These are phyloP conservation scores for Zymoseptoria crescenta DNA, from an alignment of 2,329 filamentous ascomycete species.

Conservation along the genomic window DNA sequence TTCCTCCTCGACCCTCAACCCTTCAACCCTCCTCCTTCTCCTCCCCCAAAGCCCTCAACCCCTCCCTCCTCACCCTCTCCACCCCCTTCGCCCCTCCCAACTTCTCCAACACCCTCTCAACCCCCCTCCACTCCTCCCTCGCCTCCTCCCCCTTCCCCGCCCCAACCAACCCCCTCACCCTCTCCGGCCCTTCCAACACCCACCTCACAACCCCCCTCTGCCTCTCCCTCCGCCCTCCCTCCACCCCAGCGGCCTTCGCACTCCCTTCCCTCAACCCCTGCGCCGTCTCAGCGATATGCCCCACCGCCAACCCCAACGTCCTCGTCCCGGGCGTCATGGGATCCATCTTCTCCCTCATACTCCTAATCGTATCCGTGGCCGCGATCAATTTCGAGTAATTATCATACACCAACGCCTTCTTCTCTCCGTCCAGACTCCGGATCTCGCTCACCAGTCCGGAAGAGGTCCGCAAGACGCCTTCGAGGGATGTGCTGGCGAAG, in stretches of 20 bases:
- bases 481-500: constrained; percentile 55
- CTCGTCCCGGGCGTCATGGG: constrained; percentile 66
- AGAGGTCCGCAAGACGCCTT: constrained; percentile 63
- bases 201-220: constrained; percentile 53
- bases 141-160: constrained; percentile 57
- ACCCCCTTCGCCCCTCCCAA: constrained; percentile 40
- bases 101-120: constrained; percentile 33
- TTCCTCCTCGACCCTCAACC: background rate
- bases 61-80: constrained; percentile 32
- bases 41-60: constrained; percentile 22
- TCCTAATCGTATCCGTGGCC: constrained; percentile 92
- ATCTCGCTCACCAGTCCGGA: constrained; percentile 69
- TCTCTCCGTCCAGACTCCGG: constrained; percentile 82
- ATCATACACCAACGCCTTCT: constrained; percentile 95
- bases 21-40: too few relatives aligned
- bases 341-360: constrained; percentile 78
- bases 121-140: constrained; percentile 41
- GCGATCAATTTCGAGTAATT: constrained; percentile 96
- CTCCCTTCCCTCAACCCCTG: constrained; percentile 30
- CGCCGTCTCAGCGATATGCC: constrained; percentile 61
- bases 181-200: constrained; percentile 54
- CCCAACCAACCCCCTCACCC: constrained; percentile 50
- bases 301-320: constrained; percentile 64
- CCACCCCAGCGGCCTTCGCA: constrained; percentile 24
- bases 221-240: constrained; percentile 34